Base-by-base conservation (phyloP, 306 rosid genomes). In the Castanopsis chinensis region DNA sequence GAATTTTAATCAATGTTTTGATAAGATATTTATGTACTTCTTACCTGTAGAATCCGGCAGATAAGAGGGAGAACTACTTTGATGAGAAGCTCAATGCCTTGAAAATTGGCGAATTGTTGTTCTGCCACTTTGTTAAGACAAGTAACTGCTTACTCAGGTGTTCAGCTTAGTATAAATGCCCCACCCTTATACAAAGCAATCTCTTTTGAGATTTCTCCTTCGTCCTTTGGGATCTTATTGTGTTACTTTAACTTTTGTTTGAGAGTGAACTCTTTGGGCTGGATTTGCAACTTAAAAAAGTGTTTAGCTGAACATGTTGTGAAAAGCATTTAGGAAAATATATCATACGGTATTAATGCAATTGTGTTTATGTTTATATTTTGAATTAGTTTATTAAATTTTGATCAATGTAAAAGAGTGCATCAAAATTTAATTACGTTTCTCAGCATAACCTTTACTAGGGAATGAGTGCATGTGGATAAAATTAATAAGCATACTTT, bases 31-130 rank as follows among this genome's bases (percentile, higher is more conserved):
- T 71, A 6, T 27, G 57, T 15, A 18, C 59, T 60, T 57, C 52
- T 21, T 19, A 18, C 45, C 74, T 69, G 83, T 87, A 87, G 88
- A 82, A 85, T 78, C 85, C 88, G 43, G 79, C 73, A 18, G 71
- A 85, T 78, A 87, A 78, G 85, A 83, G 79, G 74, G 84, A 87
- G 82, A 87, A 85, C 79, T 28, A n/a, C 43, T 85, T 88, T 8
- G 88, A 87, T 73, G 77, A 72, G 23, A 87, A 80, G 67, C 87
- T 87, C 5, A 87, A 85, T 78, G 53, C 78, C 25, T 64, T 82
- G 72, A 87, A 85, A 76, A 83, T 87, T 19, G 85, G 82, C 23
- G 83, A 80, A 76, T 59, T 82, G 54, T 85, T 87, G 0, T 57
- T 80, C 10, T 69, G 33, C 41, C 88, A 87, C 73, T 87, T 87